phyloP scores from a whole-genome alignment of 306 rosid species.

The Malus sylvestris region DNA sequence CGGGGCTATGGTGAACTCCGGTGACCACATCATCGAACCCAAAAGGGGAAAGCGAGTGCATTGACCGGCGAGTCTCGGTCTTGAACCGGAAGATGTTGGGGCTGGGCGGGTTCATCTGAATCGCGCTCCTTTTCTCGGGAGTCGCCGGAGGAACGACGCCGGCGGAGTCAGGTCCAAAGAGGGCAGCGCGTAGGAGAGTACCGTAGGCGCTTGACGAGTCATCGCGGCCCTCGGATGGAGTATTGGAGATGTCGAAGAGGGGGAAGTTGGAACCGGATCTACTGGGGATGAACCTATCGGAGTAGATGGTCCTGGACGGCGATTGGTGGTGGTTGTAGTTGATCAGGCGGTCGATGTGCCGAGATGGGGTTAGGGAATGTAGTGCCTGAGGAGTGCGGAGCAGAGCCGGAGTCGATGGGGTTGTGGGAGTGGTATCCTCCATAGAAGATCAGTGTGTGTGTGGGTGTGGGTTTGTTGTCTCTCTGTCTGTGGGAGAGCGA shows the following conservation, averaged over 20 bases:
- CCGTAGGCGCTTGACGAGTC: constrained; percentile 60
- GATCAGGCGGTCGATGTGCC: constrained; percentile 69
- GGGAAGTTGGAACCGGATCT: constrained; percentile 80
- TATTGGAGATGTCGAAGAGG: constrained; percentile 37
- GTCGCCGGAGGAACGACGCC: constrained; percentile 54
- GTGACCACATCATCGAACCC: constrained; percentile 61
- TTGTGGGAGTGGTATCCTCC: constrained; percentile 42
- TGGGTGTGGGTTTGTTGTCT: not conserved
- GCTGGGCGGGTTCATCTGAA: constrained; percentile 43
- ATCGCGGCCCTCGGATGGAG: constrained; percentile 49
- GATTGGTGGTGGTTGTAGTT: constrained; percentile 60
- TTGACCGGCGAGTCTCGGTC: constrained; percentile 75
- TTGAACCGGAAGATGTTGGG: constrained; percentile 88
- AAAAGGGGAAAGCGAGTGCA: constrained; percentile 79
- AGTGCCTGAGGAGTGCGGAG: constrained; percentile 30
- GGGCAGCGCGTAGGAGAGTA: constrained; percentile 65
- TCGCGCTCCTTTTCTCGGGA: constrained; percentile 49
- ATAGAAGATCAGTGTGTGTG: constrained; percentile 24
- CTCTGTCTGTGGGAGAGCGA: not conserved
- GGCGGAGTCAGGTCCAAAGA: constrained; percentile 62
- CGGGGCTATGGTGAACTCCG: constrained; percentile 58
- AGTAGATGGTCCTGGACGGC: constrained; percentile 83
- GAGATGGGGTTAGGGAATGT: constrained; percentile 42
- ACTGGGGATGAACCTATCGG: constrained; percentile 87
- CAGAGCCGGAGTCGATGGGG: constrained; percentile 28